phyloP scores from a whole-genome alignment of 2,329 filamentous ascomycete species.

The Berkeleyomyces rouxiae region DNA sequence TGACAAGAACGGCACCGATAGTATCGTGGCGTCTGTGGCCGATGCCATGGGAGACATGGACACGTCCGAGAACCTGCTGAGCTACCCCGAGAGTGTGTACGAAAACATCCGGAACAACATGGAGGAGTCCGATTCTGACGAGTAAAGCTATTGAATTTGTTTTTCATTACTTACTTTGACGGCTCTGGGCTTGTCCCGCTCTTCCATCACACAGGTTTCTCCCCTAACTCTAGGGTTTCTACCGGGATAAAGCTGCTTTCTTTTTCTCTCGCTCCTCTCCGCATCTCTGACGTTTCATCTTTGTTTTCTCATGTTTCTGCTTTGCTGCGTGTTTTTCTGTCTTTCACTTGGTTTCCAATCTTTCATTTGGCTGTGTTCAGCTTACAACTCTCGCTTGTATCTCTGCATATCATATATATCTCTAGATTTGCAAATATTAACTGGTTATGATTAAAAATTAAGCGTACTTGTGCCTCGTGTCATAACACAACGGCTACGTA shows the following conservation, averaged over 20 bases:
- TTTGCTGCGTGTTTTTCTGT: neutral
- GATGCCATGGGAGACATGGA: conserved; percentile 33
- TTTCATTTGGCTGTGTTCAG: neutral
- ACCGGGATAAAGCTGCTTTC: too few species aligned
- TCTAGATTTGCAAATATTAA: conserved; percentile 1
- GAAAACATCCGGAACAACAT: conserved; percentile 35
- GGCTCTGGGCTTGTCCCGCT: neutral
- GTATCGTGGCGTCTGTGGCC: conserved; percentile 40
- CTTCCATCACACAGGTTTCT: too few species aligned
- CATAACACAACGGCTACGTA: neutral
- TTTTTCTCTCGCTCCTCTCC: neutral
- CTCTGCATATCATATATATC: neutral
- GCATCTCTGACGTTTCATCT: neutral
- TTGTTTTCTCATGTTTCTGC: neutral
- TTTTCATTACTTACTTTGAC: neutral
- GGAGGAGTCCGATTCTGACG: conserved; percentile 5
- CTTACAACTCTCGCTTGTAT: neutral
- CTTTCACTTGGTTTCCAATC: neutral
- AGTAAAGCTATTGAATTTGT: neutral
- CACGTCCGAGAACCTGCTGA: conserved; percentile 32
- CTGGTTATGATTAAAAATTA: neutral
- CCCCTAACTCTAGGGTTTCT: neutral
- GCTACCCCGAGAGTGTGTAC: conserved; percentile 40
- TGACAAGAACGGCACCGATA: conserved; percentile 36
- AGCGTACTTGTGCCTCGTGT: neutral